phyloP scores from a whole-genome alignment of 441 rosid genomes.

The Theobroma grandiflorum region DNA sequence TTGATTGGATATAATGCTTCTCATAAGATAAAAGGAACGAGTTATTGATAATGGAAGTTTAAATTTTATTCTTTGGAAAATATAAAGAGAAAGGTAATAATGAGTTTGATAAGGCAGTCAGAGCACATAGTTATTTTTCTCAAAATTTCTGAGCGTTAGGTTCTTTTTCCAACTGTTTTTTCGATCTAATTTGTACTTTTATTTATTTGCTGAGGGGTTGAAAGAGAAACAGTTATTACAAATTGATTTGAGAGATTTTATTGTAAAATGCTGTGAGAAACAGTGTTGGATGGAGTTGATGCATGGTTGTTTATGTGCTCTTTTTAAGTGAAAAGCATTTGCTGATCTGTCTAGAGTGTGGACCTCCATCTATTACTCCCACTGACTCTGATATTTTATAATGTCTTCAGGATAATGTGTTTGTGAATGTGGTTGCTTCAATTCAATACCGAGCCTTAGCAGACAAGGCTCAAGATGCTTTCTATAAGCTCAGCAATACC shows the following conservation, averaged over 20 bases:
- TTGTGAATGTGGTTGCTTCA: slow-evolving; percentile 77
- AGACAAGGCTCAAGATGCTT: slow-evolving; percentile 72
- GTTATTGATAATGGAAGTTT: background rate
- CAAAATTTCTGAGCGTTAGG: too few relatives aligned
- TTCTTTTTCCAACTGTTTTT: background rate
- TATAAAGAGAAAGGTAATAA: background rate
- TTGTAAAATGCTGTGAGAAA: background rate
- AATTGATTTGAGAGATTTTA: background rate
- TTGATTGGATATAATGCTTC: background rate
- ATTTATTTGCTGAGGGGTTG: background rate
- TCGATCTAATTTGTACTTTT: background rate
- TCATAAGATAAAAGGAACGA: background rate
- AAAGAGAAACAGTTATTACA: background rate
- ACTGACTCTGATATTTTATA: slow-evolving; percentile 7
- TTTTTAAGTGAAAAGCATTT: background rate
- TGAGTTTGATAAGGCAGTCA: background rate
- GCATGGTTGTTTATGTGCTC: slow-evolving; percentile 8
- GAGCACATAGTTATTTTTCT: background rate
- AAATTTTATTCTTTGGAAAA: background rate
- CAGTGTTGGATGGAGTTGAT: background rate
- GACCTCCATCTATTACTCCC: background rate
- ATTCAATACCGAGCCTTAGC: slow-evolving; percentile 67
- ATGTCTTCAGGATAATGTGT: slow-evolving; percentile 64
- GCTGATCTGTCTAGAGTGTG: background rate
- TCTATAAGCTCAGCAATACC: slow-evolving; percentile 71